These are phyloP conservation scores for Chalciporus chontae DNA, from an alignment of 768 basidiomycete species.

Conservation along the genomic window DNA sequence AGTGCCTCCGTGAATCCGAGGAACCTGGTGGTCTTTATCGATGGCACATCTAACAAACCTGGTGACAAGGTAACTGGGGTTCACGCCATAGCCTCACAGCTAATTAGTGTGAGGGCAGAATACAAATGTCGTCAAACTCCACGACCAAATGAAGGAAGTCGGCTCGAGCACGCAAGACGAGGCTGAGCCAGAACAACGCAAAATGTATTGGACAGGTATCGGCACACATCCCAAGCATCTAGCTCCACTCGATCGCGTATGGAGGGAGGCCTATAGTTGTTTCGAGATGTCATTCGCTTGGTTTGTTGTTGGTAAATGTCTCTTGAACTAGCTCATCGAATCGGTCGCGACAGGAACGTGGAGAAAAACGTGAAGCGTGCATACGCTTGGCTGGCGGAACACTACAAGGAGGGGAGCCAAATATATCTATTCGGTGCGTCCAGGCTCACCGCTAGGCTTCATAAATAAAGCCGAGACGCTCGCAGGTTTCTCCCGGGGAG, in stretches of 20 bases:
- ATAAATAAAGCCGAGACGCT: neutral
- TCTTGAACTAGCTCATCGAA: neutral
- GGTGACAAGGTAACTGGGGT: slow-evolving; percentile 36
- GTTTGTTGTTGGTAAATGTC: neutral
- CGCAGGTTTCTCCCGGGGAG: slow-evolving; percentile 41
- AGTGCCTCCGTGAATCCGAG: slow-evolving; percentile 19
- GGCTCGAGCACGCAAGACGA: slow-evolving; percentile 10
- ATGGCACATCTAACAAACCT: slow-evolving; percentile 14
- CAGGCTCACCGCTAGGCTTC: neutral
- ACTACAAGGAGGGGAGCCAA: slow-evolving; percentile 3
- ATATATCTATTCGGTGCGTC: slow-evolving; percentile 38
- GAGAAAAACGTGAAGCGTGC: slow-evolving; percentile 4
- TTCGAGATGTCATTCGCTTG: slow-evolving; percentile 1
- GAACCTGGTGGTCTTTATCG: slow-evolving; percentile 24
- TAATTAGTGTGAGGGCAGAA: slow-evolving; percentile 14
- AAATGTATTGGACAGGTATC: slow-evolving; percentile 32
- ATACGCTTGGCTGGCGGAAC: slow-evolving; percentile 2
- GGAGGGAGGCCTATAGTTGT: neutral
- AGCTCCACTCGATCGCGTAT: neutral
- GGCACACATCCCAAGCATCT: slow-evolving; percentile 17
- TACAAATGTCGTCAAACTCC: slow-evolving; percentile 33
- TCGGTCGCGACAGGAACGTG: neutral
- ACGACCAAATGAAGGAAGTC: slow-evolving; percentile 6
- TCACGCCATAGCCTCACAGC: too few species aligned
- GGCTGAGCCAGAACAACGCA: slow-evolving; percentile 14